Conservation (phyloP, 2,329 filamentous ascomycete genomes). For the Oidium heveae region DNA sequence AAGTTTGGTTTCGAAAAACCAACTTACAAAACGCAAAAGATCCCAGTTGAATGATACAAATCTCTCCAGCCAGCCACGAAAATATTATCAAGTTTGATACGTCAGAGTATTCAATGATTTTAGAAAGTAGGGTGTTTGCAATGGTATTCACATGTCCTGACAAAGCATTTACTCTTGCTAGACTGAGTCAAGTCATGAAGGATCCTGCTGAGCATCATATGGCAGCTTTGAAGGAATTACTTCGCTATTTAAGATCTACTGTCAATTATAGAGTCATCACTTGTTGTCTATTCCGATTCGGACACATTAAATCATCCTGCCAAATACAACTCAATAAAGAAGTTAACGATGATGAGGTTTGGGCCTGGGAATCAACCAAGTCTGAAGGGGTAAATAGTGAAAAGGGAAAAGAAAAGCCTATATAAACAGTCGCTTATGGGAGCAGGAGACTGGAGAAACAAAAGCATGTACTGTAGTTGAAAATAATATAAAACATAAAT, state of each 20-base stretch:
- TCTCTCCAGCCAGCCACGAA: background rate
- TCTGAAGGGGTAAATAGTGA: too few relatives aligned
- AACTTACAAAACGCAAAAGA: background rate
- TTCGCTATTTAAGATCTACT: too few relatives aligned
- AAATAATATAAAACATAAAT: background rate
- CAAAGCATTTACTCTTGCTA: background rate
- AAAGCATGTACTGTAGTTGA: too few relatives aligned
- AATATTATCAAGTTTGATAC: background rate
- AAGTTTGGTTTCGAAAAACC: background rate
- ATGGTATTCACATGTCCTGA: conserved; percentile 1
- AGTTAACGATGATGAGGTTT: too few relatives aligned
- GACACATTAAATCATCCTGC: too few relatives aligned
- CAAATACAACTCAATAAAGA: too few relatives aligned
- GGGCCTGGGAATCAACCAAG: too few relatives aligned
- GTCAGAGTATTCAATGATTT: background rate
- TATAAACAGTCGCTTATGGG: background rate
- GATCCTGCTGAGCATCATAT: background rate
- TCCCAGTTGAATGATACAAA: background rate
- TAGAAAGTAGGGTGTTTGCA: background rate
- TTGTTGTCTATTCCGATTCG: too few relatives aligned
- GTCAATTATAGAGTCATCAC: too few relatives aligned
- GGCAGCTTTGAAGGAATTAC: too few relatives aligned
- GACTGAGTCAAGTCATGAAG: conserved; percentile 1
- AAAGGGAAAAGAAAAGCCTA: background rate
- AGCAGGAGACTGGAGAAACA: background rate